phyloP scores from a whole-genome alignment of 2,329 filamentous ascomycete species.

The Clarireedia hainanense region DNA sequence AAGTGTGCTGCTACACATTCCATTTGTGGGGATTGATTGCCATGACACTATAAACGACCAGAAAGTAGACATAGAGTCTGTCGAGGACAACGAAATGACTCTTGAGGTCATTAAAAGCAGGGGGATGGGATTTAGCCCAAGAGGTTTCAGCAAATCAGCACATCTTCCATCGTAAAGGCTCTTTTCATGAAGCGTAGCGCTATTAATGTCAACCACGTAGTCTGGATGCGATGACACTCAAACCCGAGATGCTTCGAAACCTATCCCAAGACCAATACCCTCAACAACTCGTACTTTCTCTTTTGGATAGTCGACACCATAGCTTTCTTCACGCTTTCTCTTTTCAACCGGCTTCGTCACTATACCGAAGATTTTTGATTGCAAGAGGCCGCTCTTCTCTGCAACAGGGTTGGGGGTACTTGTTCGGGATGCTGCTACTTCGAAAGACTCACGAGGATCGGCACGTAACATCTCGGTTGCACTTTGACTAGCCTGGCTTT shows the following conservation, averaged over 20 bases:
- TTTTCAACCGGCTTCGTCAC: constrained; percentile 42
- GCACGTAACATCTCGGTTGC: constrained; percentile 68
- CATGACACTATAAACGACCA: too few species aligned
- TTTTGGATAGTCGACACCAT: constrained; percentile 14
- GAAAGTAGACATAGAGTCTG: too few species aligned
- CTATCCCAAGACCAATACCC: constrained; percentile 49
- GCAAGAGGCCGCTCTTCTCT: constrained; percentile 38
- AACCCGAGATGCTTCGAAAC: constrained; percentile 20
- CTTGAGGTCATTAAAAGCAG: too few species aligned
- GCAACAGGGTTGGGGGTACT: constrained; percentile 33
- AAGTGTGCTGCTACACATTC: too few species aligned
- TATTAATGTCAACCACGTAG: neutral
- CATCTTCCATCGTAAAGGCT: neutral
- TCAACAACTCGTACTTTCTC: constrained; percentile 44
- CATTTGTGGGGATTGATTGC: too few species aligned
- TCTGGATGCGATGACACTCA: neutral
- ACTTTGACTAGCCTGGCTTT: constrained; percentile 70
- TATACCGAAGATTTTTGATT: constrained; percentile 56
- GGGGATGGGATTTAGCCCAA: too few species aligned
- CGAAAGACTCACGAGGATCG: constrained; percentile 36
- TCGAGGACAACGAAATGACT: too few species aligned
- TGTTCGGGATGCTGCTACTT: constrained; percentile 25
- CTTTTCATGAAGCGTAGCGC: neutral
- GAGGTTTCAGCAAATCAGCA: too few species aligned
- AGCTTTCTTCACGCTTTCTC: constrained; percentile 22